These are phyloP conservation scores for Sanguinoderma infundibulare DNA, from an alignment of 1,284 basidiomycete species.

Conservation along the genomic window DNA sequence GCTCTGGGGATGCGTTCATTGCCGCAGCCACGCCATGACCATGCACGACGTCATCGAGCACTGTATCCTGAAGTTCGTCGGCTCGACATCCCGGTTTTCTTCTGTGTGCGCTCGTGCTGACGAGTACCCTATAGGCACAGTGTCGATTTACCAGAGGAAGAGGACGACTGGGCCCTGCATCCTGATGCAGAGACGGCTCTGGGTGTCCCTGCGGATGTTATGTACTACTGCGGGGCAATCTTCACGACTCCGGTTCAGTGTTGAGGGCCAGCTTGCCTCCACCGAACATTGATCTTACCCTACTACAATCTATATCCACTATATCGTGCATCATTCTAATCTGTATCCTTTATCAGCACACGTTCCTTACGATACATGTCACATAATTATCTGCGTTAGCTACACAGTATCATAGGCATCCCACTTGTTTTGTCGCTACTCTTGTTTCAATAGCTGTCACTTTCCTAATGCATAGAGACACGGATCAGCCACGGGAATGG, in stretches of 20 bases:
- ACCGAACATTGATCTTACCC: not conserved
- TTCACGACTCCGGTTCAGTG: conserved; percentile 14
- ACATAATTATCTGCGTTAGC: no score
- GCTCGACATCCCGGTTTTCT: not conserved
- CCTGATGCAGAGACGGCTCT: conserved; percentile 14
- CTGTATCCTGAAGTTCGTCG: conserved; percentile 1
- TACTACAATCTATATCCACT: not conserved
- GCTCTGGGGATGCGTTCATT: conserved; percentile 18
- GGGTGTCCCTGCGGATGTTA: conserved; percentile 9
- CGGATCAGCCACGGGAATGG: no score
- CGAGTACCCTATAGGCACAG: not conserved
- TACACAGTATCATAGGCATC: not conserved
- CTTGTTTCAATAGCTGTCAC: no score
- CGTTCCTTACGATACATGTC: not conserved
- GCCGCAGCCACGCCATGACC: conserved; percentile 11
- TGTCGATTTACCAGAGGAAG: conserved; percentile 1
- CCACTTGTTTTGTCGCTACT: not conserved
- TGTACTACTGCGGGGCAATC: conserved; percentile 3
- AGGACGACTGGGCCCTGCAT: conserved; percentile 15
- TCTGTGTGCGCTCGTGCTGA: not conserved
- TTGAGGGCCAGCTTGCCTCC: not conserved
- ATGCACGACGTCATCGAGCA: conserved; percentile 11
- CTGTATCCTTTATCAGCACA: not conserved
- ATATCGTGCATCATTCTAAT: not conserved
- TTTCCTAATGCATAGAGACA: not conserved